phyloP scores from a whole-genome alignment of 495 filamentous ascomycete species.

The Neurospora sp. region DNA sequence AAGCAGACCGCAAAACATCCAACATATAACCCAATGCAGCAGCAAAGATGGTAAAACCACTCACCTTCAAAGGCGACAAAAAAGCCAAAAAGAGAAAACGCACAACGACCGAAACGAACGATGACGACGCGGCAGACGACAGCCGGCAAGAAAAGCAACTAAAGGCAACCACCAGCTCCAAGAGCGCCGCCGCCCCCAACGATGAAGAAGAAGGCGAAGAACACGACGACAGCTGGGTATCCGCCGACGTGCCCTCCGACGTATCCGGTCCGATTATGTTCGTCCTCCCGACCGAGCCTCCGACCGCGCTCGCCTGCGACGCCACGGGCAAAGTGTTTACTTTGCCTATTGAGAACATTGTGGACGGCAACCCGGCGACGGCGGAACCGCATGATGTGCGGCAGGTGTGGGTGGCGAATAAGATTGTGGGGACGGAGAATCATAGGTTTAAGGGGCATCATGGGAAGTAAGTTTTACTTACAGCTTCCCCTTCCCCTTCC shows the following conservation, averaged over 20 bases:
- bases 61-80: constrained; percentile 95
- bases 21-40: neutral
- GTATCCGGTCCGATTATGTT: constrained; percentile 78
- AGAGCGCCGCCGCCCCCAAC: constrained; percentile 32
- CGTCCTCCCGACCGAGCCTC: constrained; percentile 57
- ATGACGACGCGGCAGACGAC: constrained; percentile 24
- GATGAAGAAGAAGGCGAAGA: constrained; percentile 26
- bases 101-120: constrained; percentile 31
- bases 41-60: constrained; percentile 59
- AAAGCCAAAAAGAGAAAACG: constrained; percentile 87
- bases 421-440: constrained; percentile 68
- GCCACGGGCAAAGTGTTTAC: constrained; percentile 75
- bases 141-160: neutral
- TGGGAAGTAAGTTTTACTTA: constrained; percentile 46
- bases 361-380: constrained; percentile 64
- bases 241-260: constrained; percentile 64
- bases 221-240: constrained; percentile 81
- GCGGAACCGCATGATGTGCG: constrained; percentile 91
- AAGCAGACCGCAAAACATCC: neutral
- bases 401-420: constrained; percentile 89
- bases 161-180: constrained; percentile 13
- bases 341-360: constrained; percentile 67
- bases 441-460: constrained; percentile 81
- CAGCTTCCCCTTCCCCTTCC: too few relatives aligned
- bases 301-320: constrained; percentile 73